Base-by-base conservation (phyloP, 345 rosid genomes). In the Capsella bursapastoris region DNA sequence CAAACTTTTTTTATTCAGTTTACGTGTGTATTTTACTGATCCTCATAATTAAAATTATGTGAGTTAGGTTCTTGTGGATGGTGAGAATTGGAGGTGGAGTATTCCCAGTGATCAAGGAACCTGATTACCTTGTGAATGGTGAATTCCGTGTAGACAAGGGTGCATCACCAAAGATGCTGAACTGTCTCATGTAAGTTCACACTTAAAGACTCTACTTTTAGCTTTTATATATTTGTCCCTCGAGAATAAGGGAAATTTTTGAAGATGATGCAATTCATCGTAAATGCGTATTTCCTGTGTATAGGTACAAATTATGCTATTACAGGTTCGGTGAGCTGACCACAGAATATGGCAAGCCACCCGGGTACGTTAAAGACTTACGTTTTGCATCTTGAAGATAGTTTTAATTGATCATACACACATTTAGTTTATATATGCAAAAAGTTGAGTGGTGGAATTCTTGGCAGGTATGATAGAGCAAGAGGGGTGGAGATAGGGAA, bases 11-110 rank as follows among this genome's bases (percentile, higher is more conserved):
- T 5, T 14, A 13, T 18, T 16, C 45, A 50, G 31, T 66, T 48
- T 13, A 66, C 57, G 32, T 74, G 77, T 68, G 47, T 40, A 41
- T 22, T 68, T 22, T 34, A 56, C 43, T 63, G 66, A 62, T 70
- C 28, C n/a, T 29, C 15, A 13, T 27, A 6, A 1, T 3, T 18
- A n/a, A 28, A 16, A 7, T 14, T 0, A 4, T 28, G 27, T 59
- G 40, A 57, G 50, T 72, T 78, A 95, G 99, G 84, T 95, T 95
- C 82, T 79, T 95, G 85, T 95, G 99, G 99, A 95, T 95, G 99
- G 99, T 95, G 80, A 90, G 99, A 80, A 95, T 95, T 81, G 99
- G 99, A 78, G 99, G 99, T 7, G 98, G 99, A 69, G 97, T 95
- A 40, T 95, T 84, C 80, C 99, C 99, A 61, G 98, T 92, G 58